Evolutionary conservation across 2,329 filamentous ascomycete species (phyloP).

Genomic region (Penicillium nordicum): DNA sequence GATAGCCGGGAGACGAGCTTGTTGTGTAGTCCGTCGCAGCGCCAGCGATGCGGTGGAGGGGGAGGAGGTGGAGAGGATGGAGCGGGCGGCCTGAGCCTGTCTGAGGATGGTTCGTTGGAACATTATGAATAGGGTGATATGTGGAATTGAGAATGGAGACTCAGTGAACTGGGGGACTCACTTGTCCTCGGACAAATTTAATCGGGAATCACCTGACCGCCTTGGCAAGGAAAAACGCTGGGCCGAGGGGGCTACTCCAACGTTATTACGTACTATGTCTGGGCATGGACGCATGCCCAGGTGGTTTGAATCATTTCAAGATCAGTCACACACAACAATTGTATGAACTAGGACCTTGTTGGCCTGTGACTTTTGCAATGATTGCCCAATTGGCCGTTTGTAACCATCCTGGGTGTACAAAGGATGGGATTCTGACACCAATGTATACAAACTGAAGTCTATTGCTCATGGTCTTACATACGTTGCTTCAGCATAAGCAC

Average conservation of each 20-base stretch:
- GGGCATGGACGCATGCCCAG: not conserved
- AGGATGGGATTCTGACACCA: not conserved
- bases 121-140: conserved; percentile 31
- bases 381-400: not conserved
- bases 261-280: not conserved
- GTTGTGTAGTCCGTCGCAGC: conserved; percentile 35
- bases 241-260: conserved; percentile 1
- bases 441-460: not conserved
- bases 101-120: conserved; percentile 43
- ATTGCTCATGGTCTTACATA: not conserved
- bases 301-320: not conserved
- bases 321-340: not conserved
- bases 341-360: not conserved
- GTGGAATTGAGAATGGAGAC: conserved; percentile 8
- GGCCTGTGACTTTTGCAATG: not conserved
- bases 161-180: not conserved
- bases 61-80: conserved; percentile 28
- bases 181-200: conserved; percentile 9
- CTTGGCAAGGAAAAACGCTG: conserved; percentile 7
- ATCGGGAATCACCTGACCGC: conserved; percentile 7
- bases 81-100: conserved; percentile 40
- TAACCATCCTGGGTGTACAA: too few species aligned
- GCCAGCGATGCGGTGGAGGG: conserved; percentile 33
- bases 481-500: not conserved
- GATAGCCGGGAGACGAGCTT: conserved; percentile 25